Percentiles rank a stretch among this genome's conserved stretches.
Conservation (phyloP, 257 asterid genomes). For the Salvia rosmarinus region DNA sequence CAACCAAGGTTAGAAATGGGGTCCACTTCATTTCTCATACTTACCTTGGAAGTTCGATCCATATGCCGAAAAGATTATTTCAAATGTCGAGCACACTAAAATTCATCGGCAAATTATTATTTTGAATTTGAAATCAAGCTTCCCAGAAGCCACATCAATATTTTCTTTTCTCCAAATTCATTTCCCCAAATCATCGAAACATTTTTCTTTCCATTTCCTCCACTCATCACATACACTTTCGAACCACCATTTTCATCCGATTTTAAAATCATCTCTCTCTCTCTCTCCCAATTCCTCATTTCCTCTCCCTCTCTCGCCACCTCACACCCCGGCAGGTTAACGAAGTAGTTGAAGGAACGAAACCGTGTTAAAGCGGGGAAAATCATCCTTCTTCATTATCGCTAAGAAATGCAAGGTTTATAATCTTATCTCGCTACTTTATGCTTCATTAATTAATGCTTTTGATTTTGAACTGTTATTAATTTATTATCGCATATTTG, state of each 20-base stretch:
- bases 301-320: neutral
- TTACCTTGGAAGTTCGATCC: too few species aligned
- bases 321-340: neutral
- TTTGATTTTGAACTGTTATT: slow-evolving; percentile 1
- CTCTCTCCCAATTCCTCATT: neutral
- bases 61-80: too few species aligned
- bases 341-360: slow-evolving; percentile 17
- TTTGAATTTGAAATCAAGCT: too few species aligned
- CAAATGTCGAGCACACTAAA: too few species aligned
- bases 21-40: too few species aligned
- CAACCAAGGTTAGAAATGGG: too few species aligned
- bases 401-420: slow-evolving; percentile 88
- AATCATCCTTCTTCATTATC: slow-evolving; percentile 50
- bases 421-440: slow-evolving; percentile 20
- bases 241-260: neutral
- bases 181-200: too few species aligned
- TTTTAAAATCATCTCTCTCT: neutral
- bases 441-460: neutral
- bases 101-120: too few species aligned
- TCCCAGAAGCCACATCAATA: too few species aligned
- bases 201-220: too few species aligned
- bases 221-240: neutral
- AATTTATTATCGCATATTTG: neutral
- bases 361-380: slow-evolving; percentile 53
- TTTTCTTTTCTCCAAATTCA: too few species aligned